phyloP scores from a whole-genome alignment of 345 rosid species.

The Salix suchowensis region DNA sequence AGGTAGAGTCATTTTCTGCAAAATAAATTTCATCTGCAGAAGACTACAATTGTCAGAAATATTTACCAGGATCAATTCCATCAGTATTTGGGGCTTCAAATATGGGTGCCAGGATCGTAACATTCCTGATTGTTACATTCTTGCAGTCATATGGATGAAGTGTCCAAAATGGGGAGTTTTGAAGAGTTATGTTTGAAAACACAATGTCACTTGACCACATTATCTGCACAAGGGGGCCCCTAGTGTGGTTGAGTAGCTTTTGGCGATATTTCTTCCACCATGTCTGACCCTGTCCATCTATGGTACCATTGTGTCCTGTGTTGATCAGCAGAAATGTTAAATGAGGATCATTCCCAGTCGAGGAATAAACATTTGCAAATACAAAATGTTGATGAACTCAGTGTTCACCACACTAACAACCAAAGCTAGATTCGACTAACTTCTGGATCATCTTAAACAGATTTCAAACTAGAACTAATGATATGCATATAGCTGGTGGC shows the following conservation, averaged over 20 bases:
- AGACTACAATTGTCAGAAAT: background rate
- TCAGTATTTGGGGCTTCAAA: constrained; percentile 90
- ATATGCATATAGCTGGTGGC: background rate
- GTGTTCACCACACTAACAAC: background rate
- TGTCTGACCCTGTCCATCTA: constrained; percentile 88
- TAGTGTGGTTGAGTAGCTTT: constrained; percentile 87
- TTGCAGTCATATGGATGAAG: constrained; percentile 98
- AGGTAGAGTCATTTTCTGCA: background rate
- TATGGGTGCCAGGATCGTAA: constrained; percentile 82
- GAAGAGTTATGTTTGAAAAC: constrained; percentile 70
- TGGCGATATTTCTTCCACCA: constrained; percentile 97
- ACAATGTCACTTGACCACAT: constrained; percentile 93
- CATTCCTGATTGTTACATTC: constrained; percentile 63
- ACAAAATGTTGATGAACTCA: constrained; percentile 1
- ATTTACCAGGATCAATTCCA: constrained; percentile 92
- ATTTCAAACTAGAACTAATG: background rate
- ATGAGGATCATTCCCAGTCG: constrained; percentile 1
- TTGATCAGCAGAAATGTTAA: constrained; percentile 10
- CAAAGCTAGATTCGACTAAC: background rate
- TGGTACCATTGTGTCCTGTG: constrained; percentile 96
- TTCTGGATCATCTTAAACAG: background rate
- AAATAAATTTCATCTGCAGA: background rate
- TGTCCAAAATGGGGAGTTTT: constrained; percentile 96
- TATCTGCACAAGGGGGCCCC: constrained; percentile 93
- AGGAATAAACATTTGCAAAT: background rate